phyloP scores from a whole-genome alignment of 306 rosid genomes.

The Pyrus communis region DNA sequence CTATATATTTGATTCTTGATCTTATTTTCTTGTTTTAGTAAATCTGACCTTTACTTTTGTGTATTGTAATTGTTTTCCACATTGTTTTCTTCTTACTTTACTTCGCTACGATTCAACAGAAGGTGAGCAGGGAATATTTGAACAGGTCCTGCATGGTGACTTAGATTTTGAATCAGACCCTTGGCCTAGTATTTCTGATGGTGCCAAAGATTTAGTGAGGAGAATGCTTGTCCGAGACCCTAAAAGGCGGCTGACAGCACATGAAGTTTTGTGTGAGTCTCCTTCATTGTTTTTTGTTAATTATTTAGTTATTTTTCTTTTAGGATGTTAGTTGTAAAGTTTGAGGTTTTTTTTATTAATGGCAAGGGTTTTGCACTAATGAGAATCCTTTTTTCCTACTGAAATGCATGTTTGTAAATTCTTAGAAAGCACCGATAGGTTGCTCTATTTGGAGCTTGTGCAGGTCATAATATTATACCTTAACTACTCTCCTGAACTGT shows the following conservation, averaged over 20 bases:
- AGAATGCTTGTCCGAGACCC: constrained; percentile 96
- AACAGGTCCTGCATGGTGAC: constrained; percentile 85
- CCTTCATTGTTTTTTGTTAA: constrained; percentile 6
- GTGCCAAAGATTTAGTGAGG: constrained; percentile 93
- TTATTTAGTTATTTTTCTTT: background rate
- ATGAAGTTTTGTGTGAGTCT: constrained; percentile 91
- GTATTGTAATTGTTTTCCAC: background rate
- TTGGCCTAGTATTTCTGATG: constrained; percentile 91
- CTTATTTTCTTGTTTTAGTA: background rate
- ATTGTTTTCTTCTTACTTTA: background rate
- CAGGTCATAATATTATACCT: background rate
- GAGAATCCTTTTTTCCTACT: background rate
- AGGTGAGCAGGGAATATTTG: constrained; percentile 80
- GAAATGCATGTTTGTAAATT: background rate
- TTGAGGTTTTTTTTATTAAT: background rate
- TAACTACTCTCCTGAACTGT: background rate
- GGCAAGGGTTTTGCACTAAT: background rate
- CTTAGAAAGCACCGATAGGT: background rate
- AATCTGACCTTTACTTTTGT: background rate
- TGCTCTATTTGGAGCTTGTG: background rate
- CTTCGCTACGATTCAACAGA: constrained; percentile 33
- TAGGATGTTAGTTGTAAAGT: background rate
- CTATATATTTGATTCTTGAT: background rate
- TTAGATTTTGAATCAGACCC: constrained; percentile 89
- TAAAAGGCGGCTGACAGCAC: constrained; percentile 60